These are phyloP conservation scores for Blepharisma japonicum DNA, from an alignment of 73 alveolate species.

Conservation along the genomic window DNA sequence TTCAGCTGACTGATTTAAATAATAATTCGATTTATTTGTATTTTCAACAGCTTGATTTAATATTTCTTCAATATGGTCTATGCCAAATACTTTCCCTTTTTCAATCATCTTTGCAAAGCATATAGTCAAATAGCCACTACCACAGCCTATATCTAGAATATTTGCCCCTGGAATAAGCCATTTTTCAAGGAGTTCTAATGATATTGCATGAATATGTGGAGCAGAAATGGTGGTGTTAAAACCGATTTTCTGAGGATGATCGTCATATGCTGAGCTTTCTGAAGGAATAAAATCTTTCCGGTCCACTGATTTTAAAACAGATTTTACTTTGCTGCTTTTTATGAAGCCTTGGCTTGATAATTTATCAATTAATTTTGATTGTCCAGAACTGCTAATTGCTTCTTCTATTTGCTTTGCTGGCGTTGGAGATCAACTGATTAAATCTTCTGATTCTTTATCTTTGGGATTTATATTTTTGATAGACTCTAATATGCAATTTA, in stretches of 20 bases:
- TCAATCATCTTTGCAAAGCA: constrained; percentile 48
- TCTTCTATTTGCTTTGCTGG: no score
- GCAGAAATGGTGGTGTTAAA: constrained; percentile 52
- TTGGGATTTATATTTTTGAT: no score
- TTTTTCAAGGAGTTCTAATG: constrained; percentile 37
- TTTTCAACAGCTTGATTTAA: constrained; percentile 24
- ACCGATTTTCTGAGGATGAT: constrained; percentile 48
- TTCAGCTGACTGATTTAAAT: constrained; percentile 30
- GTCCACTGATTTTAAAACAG: constrained; percentile 43
- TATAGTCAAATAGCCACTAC: constrained; percentile 57
- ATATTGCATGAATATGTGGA: constrained; percentile 59
- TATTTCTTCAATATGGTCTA: constrained; percentile 50
- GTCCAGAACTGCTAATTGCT: no score
- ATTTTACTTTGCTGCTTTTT: constrained; percentile 22
- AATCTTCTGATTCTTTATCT: no score
- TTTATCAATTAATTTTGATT: neutral
- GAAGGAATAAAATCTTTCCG: constrained; percentile 36
- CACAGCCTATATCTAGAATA: constrained; percentile 58
- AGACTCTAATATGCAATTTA: no score
- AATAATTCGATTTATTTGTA: constrained; percentile 32
- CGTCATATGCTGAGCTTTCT: constrained; percentile 21
- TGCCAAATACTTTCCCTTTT: constrained; percentile 51
- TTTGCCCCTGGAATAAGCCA: constrained; percentile 30
- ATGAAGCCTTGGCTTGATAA: neutral
- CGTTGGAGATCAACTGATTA: no score